Base-by-base conservation (phyloP, 352 stramenopile species). In the Globisporangium uncinulatum region DNA sequence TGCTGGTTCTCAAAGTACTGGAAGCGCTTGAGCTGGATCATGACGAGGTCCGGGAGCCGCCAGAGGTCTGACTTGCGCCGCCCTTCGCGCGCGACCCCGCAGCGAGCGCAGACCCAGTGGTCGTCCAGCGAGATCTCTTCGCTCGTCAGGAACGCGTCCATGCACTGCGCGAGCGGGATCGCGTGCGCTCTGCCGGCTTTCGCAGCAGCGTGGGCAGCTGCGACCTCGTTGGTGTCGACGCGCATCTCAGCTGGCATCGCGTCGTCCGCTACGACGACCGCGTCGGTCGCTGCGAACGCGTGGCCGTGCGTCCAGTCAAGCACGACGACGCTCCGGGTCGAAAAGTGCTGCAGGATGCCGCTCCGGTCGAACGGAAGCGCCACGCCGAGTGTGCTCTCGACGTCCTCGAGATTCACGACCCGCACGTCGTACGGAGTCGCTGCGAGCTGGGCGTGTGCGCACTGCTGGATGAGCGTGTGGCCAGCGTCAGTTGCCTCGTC, bases 11-110 rank as follows among this genome's bases (percentile, higher is more conserved):
- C 84, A 15, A 89, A 80, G 57, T 90, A 94, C 63, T 94, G 80
- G 52, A 95, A 95, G 24, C 86, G 83, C 59, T 95, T 94, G n/a
- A 95, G 68, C 56, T 95, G 86, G 42, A 95, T 74, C 80, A 95
- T 93, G 13, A 95, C 79, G 34, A 95, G 62, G 53, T 93, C 82
- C 17, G 86, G 86, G 6, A 91, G 56, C 2, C 75, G 71, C 80
- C 78, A 92, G 9, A 95, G 73, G 39, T 86, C 80, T 6, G 76
- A 86, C 11, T 71, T 62, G 14, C 82, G 76, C 9, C 71, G 68
- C 13, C 84, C 80, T 46, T 75, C 74, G 10, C 79, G 76, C n/a
- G 74, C 71, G 13, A 81, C 66, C n/a, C 71, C 73, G 44, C 84
- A 94, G 4, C 64, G 63, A 36, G 92, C 80, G 45, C 84, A 94